Conservation (phyloP, 2,329 filamentous ascomycete genomes). For the Metarhizium brunneum region DNA sequence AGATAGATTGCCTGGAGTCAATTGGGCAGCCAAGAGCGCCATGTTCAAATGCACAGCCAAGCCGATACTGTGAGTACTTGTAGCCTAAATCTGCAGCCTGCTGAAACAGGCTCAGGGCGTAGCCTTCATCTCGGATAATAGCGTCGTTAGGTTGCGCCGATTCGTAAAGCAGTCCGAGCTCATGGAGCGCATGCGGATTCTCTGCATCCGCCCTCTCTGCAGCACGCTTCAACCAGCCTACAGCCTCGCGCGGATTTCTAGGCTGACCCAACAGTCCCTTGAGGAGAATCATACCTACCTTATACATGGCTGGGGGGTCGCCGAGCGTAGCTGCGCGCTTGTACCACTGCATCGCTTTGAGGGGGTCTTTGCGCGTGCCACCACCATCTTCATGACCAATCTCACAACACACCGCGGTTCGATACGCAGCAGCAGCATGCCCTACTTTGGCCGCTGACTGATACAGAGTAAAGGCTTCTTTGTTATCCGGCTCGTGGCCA, state of each 20-base stretch:
- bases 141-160: slow-evolving; percentile 58
- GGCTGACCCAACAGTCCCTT: slow-evolving; percentile 89
- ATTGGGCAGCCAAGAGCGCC: slow-evolving; percentile 74
- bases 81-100: slow-evolving; percentile 84
- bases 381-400: slow-evolving; percentile 91
- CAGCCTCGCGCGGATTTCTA: slow-evolving; percentile 73
- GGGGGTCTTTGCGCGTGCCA: slow-evolving; percentile 79
- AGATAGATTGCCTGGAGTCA: slow-evolving; percentile 76
- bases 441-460: slow-evolving; percentile 87
- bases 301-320: slow-evolving; percentile 94
- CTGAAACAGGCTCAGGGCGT: slow-evolving; percentile 72
- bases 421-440: slow-evolving; percentile 79
- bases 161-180: slow-evolving; percentile 62
- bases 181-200: slow-evolving; percentile 91
- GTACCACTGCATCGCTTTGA: slow-evolving; percentile 98
- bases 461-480: slow-evolving; percentile 89
- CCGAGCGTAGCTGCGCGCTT: slow-evolving; percentile 84
- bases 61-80: slow-evolving; percentile 86
- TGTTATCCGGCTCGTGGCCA: slow-evolving; percentile 71
- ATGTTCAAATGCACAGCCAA: slow-evolving; percentile 86
- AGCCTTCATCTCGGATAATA: slow-evolving; percentile 71
- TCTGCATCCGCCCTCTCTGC: slow-evolving; percentile 80
- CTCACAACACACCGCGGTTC: slow-evolving; percentile 94
- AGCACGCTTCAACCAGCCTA: slow-evolving; percentile 87
- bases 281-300: slow-evolving; percentile 90